A percentile compares a stretch with the other conserved stretches of the same genome.
These are phyloP conservation scores for Microbotryomycetes sp. DNA, from an alignment of 1,284 basidiomycete genomes.

Conservation along the genomic window DNA sequence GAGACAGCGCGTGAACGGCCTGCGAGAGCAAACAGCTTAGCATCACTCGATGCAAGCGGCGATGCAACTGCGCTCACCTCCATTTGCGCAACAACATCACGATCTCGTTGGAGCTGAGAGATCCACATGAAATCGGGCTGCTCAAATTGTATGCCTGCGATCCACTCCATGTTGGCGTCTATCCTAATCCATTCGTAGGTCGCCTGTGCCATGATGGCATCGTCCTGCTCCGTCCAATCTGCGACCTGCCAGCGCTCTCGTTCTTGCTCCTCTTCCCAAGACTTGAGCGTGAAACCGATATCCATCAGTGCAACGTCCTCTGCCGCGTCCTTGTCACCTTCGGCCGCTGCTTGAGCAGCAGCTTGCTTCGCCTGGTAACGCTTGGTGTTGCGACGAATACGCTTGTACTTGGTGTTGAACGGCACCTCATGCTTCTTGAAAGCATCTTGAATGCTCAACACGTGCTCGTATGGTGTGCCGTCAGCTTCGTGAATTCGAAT, in stretches of 20 bases:
- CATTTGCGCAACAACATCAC: conserved; percentile 95
- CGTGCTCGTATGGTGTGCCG: conserved; percentile 97
- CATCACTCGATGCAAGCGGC: not conserved
- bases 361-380: conserved; percentile 89
- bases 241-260: conserved; percentile 91
- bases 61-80: conserved; percentile 56
- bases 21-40: conserved; percentile 41
- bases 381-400: conserved; percentile 87
- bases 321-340: conserved; percentile 79
- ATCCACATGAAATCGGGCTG: conserved; percentile 99
- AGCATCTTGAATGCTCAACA: conserved; percentile 78
- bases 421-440: conserved; percentile 94
- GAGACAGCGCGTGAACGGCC: conserved; percentile 77
- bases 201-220: conserved; percentile 80
- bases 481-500: conserved; percentile 98
- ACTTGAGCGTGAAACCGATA: conserved; percentile 88
- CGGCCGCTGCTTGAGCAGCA: conserved; percentile 84
- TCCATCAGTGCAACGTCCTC: conserved; percentile 92
- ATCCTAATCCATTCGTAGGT: conserved; percentile 99
- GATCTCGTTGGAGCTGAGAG: conserved; percentile 87
- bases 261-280: conserved; percentile 93
- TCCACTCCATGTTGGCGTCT: conserved; percentile 99
- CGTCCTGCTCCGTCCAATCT: conserved; percentile 97
- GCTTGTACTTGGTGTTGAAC: conserved; percentile 99
- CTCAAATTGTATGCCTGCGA: conserved; percentile 81